Evolutionary conservation across 768 basidiomycete species (phyloP), one percentile per base, ranked within the genome.

Genomic region (Pleurotus cornucopiae): DNA sequence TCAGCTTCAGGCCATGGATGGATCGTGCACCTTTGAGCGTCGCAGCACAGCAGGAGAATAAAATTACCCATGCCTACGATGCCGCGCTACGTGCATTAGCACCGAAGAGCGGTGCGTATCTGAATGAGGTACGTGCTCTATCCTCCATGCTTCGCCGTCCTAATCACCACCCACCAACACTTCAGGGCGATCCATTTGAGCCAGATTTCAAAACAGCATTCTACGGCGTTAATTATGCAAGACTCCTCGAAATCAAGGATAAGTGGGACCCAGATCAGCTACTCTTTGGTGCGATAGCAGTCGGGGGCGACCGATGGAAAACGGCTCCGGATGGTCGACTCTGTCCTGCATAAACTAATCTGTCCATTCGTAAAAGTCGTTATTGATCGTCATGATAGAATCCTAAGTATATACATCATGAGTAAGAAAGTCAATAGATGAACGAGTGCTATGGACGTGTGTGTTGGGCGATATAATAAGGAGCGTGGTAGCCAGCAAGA

Each of bases 121-220:
- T 21, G 14, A 57, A 57, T 23, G 56, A 57, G 49, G 56, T 44
- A n/a, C 41, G 11, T 44, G 2, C 41, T 51, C 46, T 53, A 12
- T 38, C 39, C 9, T n/a, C 41, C 3, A 44, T 18, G 30, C 9
- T 34, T 9, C 30, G 30, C 3, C 30, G 30, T 34, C 6, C 9
- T 34, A 34, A 2, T 9, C 30, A 34, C 9, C 47, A 6, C 45
- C 23, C 23, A 25, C 23, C 4, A 25, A 25, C 23, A 25, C 23
- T 12, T 44, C 14, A 16, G 41, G n/a, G 53, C 21, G 57, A 58
- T 30, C 34, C 20, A 34, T 30, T 20, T 20, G 57, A 58, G 25
- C 57, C 57, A 4, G 57, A 58, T 18, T 58, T 47, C 39, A 53
- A 58, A 46, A 23, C 26, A 43, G 53, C 53, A 54, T 58, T 58